Conservation (phyloP, 257 asterid genomes). For the Solanum tarijense region DNA sequence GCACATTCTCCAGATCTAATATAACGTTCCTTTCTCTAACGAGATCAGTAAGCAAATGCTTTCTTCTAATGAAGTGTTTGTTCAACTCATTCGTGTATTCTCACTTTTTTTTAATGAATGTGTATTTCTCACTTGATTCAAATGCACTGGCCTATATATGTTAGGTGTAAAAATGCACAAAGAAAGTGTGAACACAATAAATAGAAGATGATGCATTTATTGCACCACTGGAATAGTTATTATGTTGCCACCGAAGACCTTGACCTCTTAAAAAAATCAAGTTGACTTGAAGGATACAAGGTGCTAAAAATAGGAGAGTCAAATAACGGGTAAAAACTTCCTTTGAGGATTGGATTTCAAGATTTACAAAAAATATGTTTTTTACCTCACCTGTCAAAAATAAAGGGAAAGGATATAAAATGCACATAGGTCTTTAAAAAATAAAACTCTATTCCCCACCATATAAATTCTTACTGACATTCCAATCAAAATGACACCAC, state of each 20-base stretch:
- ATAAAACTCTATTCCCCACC: neutral
- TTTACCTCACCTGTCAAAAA: neutral
- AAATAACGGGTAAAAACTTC: neutral
- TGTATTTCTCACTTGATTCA: neutral
- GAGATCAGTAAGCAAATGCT: neutral
- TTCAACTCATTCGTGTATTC: neutral
- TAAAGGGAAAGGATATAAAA: neutral
- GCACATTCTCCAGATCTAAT: neutral
- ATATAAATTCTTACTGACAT: neutral
- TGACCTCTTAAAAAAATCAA: neutral
- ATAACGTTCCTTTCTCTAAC: neutral
- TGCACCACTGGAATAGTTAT: neutral
- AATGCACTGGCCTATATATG: neutral
- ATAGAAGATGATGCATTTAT: neutral
- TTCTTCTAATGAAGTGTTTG: neutral
- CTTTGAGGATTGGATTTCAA: neutral
- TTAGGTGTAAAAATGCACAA: neutral
- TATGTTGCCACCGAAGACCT: neutral
- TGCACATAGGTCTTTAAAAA: neutral
- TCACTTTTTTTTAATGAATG: neutral
- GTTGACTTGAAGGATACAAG: neutral
- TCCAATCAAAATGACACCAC: neutral
- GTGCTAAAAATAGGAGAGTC: neutral
- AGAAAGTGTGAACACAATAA: neutral
- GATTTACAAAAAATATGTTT: neutral